These are phyloP conservation scores for Aegilops bicornis DNA, from an alignment of 176 grass and related monocot species.

Conservation along the genomic window DNA sequence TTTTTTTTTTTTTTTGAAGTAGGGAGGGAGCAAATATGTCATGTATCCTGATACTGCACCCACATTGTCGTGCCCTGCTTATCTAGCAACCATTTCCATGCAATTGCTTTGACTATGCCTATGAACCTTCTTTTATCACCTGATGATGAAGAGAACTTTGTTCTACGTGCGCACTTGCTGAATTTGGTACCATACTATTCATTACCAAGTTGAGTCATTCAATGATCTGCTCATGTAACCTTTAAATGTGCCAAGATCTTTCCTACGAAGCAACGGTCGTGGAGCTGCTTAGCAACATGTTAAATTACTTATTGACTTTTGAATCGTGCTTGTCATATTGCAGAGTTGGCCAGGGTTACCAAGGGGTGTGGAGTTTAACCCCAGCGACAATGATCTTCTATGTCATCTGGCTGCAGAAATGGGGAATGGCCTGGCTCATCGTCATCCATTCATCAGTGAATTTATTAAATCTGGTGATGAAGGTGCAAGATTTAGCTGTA, in stretches of 20 bases:
- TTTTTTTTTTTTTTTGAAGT: background rate
- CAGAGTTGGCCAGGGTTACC: constrained; percentile 80
- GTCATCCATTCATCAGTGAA: constrained; percentile 73
- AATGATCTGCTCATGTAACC: background rate
- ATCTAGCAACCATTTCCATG: background rate
- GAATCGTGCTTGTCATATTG: constrained; percentile 14
- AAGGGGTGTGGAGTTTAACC: constrained; percentile 79
- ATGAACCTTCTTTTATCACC: background rate
- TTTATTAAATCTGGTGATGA: constrained; percentile 66
- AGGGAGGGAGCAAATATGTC: background rate
- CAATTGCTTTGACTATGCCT: background rate
- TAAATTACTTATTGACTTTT: constrained; percentile 27
- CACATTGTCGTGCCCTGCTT: background rate
- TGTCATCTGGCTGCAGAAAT: constrained; percentile 81
- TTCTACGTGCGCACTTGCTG: background rate
- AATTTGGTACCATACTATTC: background rate
- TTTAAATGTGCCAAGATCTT: background rate
- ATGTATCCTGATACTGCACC: background rate
- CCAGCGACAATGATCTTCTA: constrained; percentile 69
- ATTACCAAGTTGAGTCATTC: background rate
- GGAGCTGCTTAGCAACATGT: background rate
- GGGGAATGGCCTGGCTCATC: constrained; percentile 41
- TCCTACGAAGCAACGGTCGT: background rate
- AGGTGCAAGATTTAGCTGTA: constrained; percentile 40
- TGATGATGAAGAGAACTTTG: background rate